phyloP scores from a whole-genome alignment of 2,329 filamentous ascomycete species.

The Penicillium concentricum region DNA sequence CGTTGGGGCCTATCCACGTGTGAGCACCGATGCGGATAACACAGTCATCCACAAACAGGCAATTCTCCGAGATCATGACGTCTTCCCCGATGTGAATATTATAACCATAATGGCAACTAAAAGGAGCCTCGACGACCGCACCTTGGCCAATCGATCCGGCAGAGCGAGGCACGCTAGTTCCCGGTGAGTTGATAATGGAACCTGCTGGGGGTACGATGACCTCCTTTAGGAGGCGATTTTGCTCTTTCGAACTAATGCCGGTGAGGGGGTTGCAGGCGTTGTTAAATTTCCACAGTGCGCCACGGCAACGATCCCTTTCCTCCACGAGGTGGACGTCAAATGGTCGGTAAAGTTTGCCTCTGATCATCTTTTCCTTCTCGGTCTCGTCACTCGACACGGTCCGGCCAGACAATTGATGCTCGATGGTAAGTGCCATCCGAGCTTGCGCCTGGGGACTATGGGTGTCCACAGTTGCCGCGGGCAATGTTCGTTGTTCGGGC shows the following conservation, averaged over 20 bases:
- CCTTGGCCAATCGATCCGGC: constrained; percentile 67
- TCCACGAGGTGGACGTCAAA: constrained; percentile 74
- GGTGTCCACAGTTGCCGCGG: constrained; percentile 36
- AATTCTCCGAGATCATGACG: constrained; percentile 78
- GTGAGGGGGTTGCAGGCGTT: constrained; percentile 73
- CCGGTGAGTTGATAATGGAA: constrained; percentile 45
- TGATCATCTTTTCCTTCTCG: constrained; percentile 89
- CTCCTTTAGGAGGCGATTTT: constrained; percentile 40
- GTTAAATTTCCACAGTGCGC: constrained; percentile 83
- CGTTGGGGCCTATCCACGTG: constrained; percentile 72
- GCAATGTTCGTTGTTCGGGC: constrained; percentile 39
- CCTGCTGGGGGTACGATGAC: constrained; percentile 36
- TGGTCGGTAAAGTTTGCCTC: constrained; percentile 74
- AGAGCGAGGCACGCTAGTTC: constrained; percentile 54
- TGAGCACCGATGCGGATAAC: constrained; percentile 74
- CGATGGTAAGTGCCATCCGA: constrained; percentile 44
- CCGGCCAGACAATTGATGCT: constrained; percentile 41
- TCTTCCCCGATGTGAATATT: constrained; percentile 87
- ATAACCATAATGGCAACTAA: constrained; percentile 92
- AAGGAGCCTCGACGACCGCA: constrained; percentile 80
- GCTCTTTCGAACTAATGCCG: constrained; percentile 60
- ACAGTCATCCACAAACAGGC: constrained; percentile 82
- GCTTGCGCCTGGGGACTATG: constrained; percentile 45
- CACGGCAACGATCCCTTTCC: constrained; percentile 81
- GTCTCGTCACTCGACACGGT: constrained; percentile 51